phyloP scores from a whole-genome alignment of 2,329 filamentous ascomycete species.

The Rutstroemia sydowiana region DNA sequence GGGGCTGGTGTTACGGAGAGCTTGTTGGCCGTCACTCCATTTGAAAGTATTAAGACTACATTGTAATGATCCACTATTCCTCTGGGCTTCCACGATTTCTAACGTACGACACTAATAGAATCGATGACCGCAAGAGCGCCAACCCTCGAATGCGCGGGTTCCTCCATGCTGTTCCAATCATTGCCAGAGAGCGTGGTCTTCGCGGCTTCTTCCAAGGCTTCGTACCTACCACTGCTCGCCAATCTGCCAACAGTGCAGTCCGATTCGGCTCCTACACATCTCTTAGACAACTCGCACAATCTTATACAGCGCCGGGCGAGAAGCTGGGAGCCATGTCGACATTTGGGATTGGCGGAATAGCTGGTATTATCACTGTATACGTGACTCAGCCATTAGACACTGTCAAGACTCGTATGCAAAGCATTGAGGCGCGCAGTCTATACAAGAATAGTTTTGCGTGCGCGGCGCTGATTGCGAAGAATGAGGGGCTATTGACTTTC shows the following conservation, averaged over 20 bases:
- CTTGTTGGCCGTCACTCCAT: slow-evolving; percentile 86
- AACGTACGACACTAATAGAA: slow-evolving; percentile 44
- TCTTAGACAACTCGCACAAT: slow-evolving; percentile 82
- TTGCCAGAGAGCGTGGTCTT: slow-evolving; percentile 79
- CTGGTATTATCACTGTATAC: slow-evolving; percentile 85
- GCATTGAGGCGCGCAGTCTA: slow-evolving; percentile 68
- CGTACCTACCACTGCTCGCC: slow-evolving; percentile 85
- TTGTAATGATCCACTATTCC: slow-evolving; percentile 43
- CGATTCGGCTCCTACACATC: slow-evolving; percentile 88
- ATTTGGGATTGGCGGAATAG: slow-evolving; percentile 82
- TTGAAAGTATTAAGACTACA: slow-evolving; percentile 97
- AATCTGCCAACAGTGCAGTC: slow-evolving; percentile 89
- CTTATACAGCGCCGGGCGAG: slow-evolving; percentile 88
- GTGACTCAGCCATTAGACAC: slow-evolving; percentile 75
- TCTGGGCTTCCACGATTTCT: not conserved
- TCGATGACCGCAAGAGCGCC: slow-evolving; percentile 84
- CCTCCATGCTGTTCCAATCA: slow-evolving; percentile 80
- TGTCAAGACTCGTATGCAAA: slow-evolving; percentile 97
- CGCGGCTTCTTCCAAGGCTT: slow-evolving; percentile 96
- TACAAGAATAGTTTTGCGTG: slow-evolving; percentile 89
- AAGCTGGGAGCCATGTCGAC: slow-evolving; percentile 84
- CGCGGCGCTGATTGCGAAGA: slow-evolving; percentile 72
- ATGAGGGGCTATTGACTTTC: slow-evolving; percentile 83
- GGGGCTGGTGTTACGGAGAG: slow-evolving; percentile 93
- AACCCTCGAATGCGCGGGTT: slow-evolving; percentile 88